Evolutionary conservation across 2,329 filamentous ascomycete genomes (phyloP).

Genomic region (Nemania sp.): DNA sequence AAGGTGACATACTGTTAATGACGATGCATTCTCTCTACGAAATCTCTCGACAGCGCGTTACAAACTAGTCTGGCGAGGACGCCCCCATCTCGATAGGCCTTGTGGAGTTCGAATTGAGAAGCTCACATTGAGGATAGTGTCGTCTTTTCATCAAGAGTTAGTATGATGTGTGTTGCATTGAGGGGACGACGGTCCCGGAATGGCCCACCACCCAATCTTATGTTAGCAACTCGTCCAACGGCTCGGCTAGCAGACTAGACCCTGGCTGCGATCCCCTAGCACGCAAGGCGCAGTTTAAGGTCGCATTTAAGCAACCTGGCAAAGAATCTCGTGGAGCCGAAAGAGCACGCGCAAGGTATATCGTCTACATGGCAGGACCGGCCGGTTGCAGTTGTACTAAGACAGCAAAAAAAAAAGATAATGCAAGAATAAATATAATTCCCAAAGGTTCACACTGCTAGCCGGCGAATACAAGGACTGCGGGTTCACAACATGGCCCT

Average conservation of each 20-base stretch:
- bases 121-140: background rate
- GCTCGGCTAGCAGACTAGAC: constrained; percentile 8
- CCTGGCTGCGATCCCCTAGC: constrained; percentile 5
- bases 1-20: constrained; percentile 5
- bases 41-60: constrained; percentile 2
- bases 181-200: constrained; percentile 18
- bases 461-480: constrained; percentile 5
- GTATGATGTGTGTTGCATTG: constrained; percentile 1
- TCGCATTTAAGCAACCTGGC: constrained; percentile 13
- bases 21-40: constrained; percentile 7
- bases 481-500: background rate
- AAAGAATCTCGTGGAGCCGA: background rate
- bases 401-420: background rate
- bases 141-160: constrained; percentile 9
- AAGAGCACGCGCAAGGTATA: background rate
- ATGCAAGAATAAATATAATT: constrained; percentile 17
- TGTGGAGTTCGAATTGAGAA: background rate
- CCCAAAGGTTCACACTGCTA: constrained; percentile 22
- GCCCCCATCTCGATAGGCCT: constrained; percentile 19
- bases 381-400: constrained; percentile 13
- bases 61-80: constrained; percentile 6
- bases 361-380: background rate
- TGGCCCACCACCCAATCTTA: constrained; percentile 6
- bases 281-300: constrained; percentile 24
- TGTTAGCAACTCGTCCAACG: constrained; percentile 13